phyloP scores from a whole-genome alignment of 495 filamentous ascomycete genomes.

The Aspergillus steynii region DNA sequence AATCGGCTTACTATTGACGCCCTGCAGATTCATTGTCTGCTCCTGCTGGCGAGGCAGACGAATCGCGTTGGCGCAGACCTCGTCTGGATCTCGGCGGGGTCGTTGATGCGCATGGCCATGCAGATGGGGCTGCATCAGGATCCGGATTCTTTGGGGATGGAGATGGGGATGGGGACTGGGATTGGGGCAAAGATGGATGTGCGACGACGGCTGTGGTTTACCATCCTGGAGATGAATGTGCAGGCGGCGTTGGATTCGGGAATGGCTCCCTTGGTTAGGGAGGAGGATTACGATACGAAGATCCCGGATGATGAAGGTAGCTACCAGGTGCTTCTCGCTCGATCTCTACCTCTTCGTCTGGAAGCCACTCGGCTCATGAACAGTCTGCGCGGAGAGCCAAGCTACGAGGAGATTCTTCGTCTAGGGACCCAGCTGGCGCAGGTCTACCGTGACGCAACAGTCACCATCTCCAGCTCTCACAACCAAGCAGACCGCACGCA shows the following conservation, averaged over 20 bases:
- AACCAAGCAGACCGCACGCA: neutral
- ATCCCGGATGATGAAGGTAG: slow-evolving; percentile 26
- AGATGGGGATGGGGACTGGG: slow-evolving; percentile 5
- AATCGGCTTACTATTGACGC: slow-evolving; percentile 40
- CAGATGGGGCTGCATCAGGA: slow-evolving; percentile 58
- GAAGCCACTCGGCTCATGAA: slow-evolving; percentile 42
- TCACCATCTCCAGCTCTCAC: slow-evolving; percentile 12
- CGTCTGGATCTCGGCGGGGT: slow-evolving; percentile 53
- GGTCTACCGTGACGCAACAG: slow-evolving; percentile 30
- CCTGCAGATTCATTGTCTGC: slow-evolving; percentile 52
- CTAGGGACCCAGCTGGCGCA: slow-evolving; percentile 38
- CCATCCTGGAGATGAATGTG: slow-evolving; percentile 54
- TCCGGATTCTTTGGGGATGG: slow-evolving; percentile 46
- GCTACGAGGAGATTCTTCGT: slow-evolving; percentile 45
- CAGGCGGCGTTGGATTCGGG: slow-evolving; percentile 55
- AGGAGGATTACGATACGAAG: slow-evolving; percentile 51
- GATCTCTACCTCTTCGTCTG: slow-evolving; percentile 45
- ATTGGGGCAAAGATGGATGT: slow-evolving; percentile 40
- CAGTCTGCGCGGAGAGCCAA: slow-evolving; percentile 41
- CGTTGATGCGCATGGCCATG: slow-evolving; percentile 53
- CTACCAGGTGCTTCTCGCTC: slow-evolving; percentile 41
- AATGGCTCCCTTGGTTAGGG: slow-evolving; percentile 50
- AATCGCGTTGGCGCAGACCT: slow-evolving; percentile 48
- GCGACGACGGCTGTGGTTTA: slow-evolving; percentile 57
- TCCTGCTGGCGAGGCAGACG: slow-evolving; percentile 50